These are phyloP conservation scores for Amanita fuliginea DNA, from an alignment of 768 basidiomycete genomes.

Conservation along the genomic window DNA sequence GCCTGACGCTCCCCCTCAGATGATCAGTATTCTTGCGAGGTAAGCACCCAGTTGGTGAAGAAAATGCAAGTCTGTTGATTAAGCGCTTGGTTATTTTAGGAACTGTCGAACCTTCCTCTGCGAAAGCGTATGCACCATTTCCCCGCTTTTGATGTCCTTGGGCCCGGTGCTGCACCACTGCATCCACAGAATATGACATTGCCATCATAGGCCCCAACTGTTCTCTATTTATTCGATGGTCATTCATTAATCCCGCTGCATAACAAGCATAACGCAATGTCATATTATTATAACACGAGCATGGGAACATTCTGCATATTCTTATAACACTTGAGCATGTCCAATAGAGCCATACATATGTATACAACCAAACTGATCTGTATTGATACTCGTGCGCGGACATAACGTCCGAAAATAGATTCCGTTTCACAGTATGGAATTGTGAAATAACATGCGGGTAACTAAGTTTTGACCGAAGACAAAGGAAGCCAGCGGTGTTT, in stretches of 20 bases:
- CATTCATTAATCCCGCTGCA: neutral
- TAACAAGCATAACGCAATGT: slow-evolving; percentile 10
- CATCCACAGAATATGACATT: slow-evolving; percentile 47
- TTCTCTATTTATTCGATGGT: slow-evolving; percentile 9
- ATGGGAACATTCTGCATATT: neutral
- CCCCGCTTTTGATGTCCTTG: slow-evolving; percentile 45
- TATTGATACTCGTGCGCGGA: neutral
- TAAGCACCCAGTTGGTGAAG: slow-evolving; percentile 13
- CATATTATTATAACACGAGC: neutral
- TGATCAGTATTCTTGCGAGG: slow-evolving; percentile 37
- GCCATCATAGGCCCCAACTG: slow-evolving; percentile 37
- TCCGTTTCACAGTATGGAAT: neutral
- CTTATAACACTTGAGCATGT: neutral
- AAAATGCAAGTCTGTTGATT: slow-evolving; percentile 6
- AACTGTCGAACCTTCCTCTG: slow-evolving; percentile 42
- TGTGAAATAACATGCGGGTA: neutral
- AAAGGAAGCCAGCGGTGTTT: neutral
- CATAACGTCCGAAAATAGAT: neutral
- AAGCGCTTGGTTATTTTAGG: slow-evolving; percentile 23
- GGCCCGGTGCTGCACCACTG: slow-evolving; percentile 29
- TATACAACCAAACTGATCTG: neutral
- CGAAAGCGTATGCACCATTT: slow-evolving; percentile 60
- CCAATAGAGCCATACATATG: neutral
- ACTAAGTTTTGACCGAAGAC: neutral
- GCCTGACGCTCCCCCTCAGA: slow-evolving; percentile 16